A percentile compares a stretch with the other conserved stretches of the same genome.
These are phyloP conservation scores for Melaleuca quinquenervia DNA, from an alignment of 345 rosid species.

Conservation along the genomic window DNA sequence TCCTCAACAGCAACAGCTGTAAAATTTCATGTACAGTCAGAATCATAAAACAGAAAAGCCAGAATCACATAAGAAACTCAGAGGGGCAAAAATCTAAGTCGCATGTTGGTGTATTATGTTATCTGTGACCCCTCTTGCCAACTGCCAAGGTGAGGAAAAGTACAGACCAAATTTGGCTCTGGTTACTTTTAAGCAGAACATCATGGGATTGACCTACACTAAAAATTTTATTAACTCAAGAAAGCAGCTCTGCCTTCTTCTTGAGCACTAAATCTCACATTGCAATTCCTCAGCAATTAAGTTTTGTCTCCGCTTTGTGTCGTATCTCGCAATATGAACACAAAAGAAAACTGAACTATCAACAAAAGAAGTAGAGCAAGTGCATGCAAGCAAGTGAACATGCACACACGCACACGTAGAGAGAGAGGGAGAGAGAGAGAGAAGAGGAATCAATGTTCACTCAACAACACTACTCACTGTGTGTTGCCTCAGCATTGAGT, in stretches of 20 bases:
- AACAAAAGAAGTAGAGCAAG: not conserved
- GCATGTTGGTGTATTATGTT: not conserved
- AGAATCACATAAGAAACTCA: not conserved
- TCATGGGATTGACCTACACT: not conserved
- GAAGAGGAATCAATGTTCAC: not conserved
- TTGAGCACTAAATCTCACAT: not conserved
- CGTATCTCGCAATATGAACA: not conserved
- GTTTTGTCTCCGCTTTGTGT: not conserved
- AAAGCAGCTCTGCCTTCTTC: not conserved
- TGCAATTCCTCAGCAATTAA: not conserved
- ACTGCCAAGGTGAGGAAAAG: not conserved
- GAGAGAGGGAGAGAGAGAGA: not conserved
- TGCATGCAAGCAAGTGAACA: not conserved
- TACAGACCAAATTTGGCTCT: not conserved
- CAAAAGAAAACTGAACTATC: not conserved
- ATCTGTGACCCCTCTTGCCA: not conserved
- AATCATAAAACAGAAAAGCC: not conserved
- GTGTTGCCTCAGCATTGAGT: not conserved
- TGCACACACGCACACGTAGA: not conserved
- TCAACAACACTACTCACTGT: constrained; percentile 9
- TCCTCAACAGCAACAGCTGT: constrained; percentile 53
- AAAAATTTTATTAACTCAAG: not conserved
- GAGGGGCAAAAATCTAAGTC: not conserved
- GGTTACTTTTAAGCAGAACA: not conserved
- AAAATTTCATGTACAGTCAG: constrained; percentile 2